Conservation (phyloP, 176 grass and related monocot genomes). For the Avena insularis region DNA sequence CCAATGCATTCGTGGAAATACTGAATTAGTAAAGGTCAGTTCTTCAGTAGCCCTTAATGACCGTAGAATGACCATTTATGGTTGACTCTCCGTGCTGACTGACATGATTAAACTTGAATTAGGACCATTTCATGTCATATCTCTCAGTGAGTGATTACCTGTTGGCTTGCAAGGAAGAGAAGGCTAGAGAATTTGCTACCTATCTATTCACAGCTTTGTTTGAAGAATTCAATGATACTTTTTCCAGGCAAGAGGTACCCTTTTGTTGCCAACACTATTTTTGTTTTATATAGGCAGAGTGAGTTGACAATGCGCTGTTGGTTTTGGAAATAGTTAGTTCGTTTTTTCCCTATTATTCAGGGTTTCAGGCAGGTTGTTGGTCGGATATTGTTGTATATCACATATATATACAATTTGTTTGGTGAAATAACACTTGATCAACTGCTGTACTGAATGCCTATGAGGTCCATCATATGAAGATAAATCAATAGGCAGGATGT, state of each 20-base stretch:
- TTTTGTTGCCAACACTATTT: constrained; percentile 30
- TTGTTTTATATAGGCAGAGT: constrained; percentile 1
- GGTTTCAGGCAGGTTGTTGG: constrained; percentile 8
- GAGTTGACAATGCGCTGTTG: background rate
- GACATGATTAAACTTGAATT: constrained; percentile 55
- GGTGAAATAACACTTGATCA: background rate
- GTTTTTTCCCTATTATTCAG: background rate
- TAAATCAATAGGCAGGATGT: constrained; percentile 21
- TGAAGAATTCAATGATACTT: constrained; percentile 83
- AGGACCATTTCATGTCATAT: constrained; percentile 61
- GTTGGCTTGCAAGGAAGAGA: constrained; percentile 85
- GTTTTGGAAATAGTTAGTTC: background rate
- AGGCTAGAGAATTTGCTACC: constrained; percentile 76
- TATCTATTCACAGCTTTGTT: constrained; percentile 81
- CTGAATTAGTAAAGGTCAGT: constrained; percentile 84
- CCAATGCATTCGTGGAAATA: constrained; percentile 79
- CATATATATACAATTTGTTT: constrained; percentile 26
- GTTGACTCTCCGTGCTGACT: constrained; percentile 28
- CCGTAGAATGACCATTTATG: constrained; percentile 3
- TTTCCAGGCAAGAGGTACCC: constrained; percentile 77
- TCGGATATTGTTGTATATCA: background rate
- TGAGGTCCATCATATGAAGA: constrained; percentile 20
- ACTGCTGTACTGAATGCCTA: constrained; percentile 10
- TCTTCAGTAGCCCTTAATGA: constrained; percentile 32
- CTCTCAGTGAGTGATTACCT: constrained; percentile 71